These are phyloP conservation scores for Pugionium dolabratum DNA, from an alignment of 345 rosid genomes.

Conservation along the genomic window DNA sequence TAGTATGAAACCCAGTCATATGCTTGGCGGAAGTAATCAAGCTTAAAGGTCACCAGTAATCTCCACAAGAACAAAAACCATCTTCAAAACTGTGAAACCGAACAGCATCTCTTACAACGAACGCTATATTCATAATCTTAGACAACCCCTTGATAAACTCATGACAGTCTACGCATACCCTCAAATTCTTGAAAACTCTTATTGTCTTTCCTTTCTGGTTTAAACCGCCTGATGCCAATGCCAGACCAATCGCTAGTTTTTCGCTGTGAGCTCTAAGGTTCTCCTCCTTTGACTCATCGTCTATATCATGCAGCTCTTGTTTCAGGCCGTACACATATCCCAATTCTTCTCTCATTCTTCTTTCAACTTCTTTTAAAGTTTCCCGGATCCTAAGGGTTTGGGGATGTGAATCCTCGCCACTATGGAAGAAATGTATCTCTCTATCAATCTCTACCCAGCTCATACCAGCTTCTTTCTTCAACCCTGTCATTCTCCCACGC, in stretches of 20 bases:
- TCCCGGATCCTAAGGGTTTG: slow-evolving; percentile 47
- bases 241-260: slow-evolving; percentile 83
- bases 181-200: slow-evolving; percentile 76
- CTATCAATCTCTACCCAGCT: slow-evolving; percentile 88
- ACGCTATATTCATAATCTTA: slow-evolving; percentile 48
- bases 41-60: slow-evolving; percentile 53
- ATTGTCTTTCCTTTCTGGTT: slow-evolving; percentile 47
- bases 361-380: slow-evolving; percentile 63
- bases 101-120: slow-evolving; percentile 78
- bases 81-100: slow-evolving; percentile 76
- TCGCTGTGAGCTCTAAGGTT: slow-evolving; percentile 82
- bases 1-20: slow-evolving; percentile 10
- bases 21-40: not conserved
- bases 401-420: slow-evolving; percentile 64
- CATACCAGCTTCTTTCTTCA: slow-evolving; percentile 73
- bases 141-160: slow-evolving; percentile 77
- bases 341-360: slow-evolving; percentile 63
- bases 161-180: slow-evolving; percentile 84
- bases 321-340: slow-evolving; percentile 57
- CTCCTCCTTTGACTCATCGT: slow-evolving; percentile 75
- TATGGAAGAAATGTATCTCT: slow-evolving; percentile 61
- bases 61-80: slow-evolving; percentile 70
- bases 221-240: slow-evolving; percentile 51
- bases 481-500: slow-evolving; percentile 49
- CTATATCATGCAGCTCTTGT: slow-evolving; percentile 66